Evolutionary conservation across 495 filamentous ascomycete genomes (phyloP).

Genomic region (Neurospora sublineolata): DNA sequence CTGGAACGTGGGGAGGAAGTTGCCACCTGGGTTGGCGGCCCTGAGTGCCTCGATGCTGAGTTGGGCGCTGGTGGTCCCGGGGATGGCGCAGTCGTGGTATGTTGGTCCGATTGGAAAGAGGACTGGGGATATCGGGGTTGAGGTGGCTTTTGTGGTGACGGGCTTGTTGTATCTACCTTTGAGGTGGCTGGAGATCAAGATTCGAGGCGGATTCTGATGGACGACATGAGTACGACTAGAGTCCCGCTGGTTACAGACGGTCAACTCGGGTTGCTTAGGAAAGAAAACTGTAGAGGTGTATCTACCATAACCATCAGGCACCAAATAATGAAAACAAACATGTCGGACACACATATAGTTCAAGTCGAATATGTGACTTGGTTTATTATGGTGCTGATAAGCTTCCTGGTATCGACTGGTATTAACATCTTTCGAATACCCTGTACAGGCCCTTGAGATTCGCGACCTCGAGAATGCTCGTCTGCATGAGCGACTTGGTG

Average conservation of each 20-base stretch:
- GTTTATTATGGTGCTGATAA: not conserved
- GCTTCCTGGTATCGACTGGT: not conserved
- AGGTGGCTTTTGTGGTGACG: constrained; percentile 39
- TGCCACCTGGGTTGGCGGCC: constrained; percentile 37
- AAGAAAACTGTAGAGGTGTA: not conserved
- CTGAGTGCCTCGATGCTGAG: constrained; percentile 23
- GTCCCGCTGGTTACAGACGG: not conserved
- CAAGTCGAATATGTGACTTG: not conserved
- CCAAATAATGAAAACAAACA: not conserved
- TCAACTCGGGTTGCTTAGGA: not conserved
- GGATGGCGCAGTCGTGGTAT: constrained; percentile 43
- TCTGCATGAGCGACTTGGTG: constrained; percentile 61
- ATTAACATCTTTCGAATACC: constrained; percentile 92
- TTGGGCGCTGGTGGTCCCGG: constrained; percentile 33
- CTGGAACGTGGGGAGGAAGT: constrained; percentile 34
- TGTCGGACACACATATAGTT: not conserved
- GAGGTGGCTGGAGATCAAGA: constrained; percentile 28
- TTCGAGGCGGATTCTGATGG: constrained; percentile 11
- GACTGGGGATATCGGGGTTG: constrained; percentile 45
- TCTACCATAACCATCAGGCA: not conserved
- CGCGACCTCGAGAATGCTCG: constrained; percentile 75
- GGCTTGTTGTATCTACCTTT: constrained; percentile 32
- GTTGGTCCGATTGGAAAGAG: constrained; percentile 37
- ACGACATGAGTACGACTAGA: not conserved
- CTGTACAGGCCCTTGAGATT: constrained; percentile 90